Conservation (phyloP, 2,329 filamentous ascomycete species). For the Aspergillus eucalypticola region DNA sequence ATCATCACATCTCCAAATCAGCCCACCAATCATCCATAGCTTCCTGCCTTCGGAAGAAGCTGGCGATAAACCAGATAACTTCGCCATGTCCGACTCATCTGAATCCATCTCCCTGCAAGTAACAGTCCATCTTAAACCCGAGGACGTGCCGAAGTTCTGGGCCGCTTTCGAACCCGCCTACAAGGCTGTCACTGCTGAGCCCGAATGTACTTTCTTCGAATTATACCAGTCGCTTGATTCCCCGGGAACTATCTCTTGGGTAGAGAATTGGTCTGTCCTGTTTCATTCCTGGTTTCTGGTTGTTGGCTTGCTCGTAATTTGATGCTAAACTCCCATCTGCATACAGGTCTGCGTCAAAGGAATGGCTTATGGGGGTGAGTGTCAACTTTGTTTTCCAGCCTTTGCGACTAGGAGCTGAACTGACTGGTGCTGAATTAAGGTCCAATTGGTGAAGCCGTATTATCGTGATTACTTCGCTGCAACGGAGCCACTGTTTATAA, state of each 20-base stretch:
- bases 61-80: no score
- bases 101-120: conserved; percentile 18
- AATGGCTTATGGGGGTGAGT: conserved; percentile 33
- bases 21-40: no score
- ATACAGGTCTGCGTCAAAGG: conserved; percentile 25
- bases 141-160: conserved; percentile 32
- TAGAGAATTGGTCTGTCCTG: conserved; percentile 44
- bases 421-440: conserved; percentile 19
- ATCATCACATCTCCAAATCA: no score
- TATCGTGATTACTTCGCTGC: conserved; percentile 44
- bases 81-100: no score
- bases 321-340: background rate
- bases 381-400: background rate
- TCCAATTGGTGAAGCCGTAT: conserved; percentile 44
- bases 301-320: background rate
- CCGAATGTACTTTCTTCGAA: conserved; percentile 50
- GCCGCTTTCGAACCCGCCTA: conserved; percentile 42
- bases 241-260: conserved; percentile 42
- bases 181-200: conserved; percentile 45
- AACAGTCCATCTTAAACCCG: conserved; percentile 27
- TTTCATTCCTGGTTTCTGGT: background rate
- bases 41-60: no score
- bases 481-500: conserved; percentile 45
- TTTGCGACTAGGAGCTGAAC: background rate
- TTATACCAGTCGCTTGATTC: conserved; percentile 40